Evolutionary conservation across 2,329 filamentous ascomycete genomes (phyloP), one percentile per base, ranked within the genome.

Genomic region (Nakataea oryzae): DNA sequence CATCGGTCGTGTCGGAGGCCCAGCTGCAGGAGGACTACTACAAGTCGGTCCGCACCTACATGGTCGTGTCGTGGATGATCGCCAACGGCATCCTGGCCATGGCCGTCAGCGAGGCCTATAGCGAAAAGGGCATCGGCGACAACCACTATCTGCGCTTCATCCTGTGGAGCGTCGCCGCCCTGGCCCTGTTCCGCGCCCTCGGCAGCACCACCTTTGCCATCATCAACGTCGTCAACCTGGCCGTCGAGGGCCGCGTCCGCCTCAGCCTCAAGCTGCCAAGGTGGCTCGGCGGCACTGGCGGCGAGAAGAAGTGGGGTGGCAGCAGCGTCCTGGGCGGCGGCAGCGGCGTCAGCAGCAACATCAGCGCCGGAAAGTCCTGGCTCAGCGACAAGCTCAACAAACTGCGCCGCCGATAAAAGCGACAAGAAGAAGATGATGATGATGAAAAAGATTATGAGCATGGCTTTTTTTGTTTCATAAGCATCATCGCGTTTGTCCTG

Each of bases 11-110:
- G 21, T 86, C 84, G 56, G 93, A 97, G 69, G 80, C 84, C 0
- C 95, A 97, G 76, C 77, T 92, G 75, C 95, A 99, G 74, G 95
- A 99, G 74, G 95, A 99, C 76, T 99, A 99, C 82, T 99, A 99
- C 82, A 91, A 93, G 74, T 91, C 89, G 54, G 95, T 99, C 61
- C 87, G 95, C 62, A 99, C 95, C 0, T 99, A 99, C 85, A 96
- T 99, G 87, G 95, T 99, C 14, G 86, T 96, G 56, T 83, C 87
- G 58, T 99, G 95, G 95, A 91, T 99, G 83, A 83, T 96, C 47
- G 86, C 87, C 69, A 99, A 99, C 73, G 91, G 89, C 3, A 86
- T 96, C 64, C 86, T 99, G 50, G 93, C 91, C 71, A 99, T 99
- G 95, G 85, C 89, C 2, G 88, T 97, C 17, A 89, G 85, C 6